Conservation (phyloP, 352 stramenopile genomes). For the Pythium brassicae region DNA sequence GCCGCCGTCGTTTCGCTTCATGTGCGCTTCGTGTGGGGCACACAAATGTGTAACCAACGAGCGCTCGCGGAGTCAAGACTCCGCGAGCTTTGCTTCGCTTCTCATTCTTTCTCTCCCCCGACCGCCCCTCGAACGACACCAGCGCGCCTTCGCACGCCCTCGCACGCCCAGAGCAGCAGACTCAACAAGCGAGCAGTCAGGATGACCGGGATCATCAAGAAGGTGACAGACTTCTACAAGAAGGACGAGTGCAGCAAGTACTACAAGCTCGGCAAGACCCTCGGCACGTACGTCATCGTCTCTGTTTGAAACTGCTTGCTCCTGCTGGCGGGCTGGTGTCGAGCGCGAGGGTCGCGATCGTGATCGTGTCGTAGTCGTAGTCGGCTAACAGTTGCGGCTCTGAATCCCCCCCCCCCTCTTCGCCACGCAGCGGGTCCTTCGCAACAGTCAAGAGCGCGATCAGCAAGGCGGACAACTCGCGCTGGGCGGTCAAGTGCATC, state of each 20-base stretch:
- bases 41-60: no score
- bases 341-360: background rate
- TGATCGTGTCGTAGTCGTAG: no score
- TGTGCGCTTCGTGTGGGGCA: no score
- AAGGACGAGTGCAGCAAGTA: slow-evolving; percentile 86
- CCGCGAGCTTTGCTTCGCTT: background rate
- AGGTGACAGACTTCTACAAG: slow-evolving; percentile 86
- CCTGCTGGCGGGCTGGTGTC: no score
- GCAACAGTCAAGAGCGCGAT: slow-evolving; percentile 82
- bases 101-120: background rate
- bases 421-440: slow-evolving; percentile 70
- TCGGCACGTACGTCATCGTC: slow-evolving; percentile 71
- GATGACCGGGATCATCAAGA: slow-evolving; percentile 83
- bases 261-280: slow-evolving; percentile 87
- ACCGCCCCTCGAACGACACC: no score
- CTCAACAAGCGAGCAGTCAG: background rate
- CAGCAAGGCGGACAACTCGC: slow-evolving; percentile 66
- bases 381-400: no score
- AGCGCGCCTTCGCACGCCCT: no score
- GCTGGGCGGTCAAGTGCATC: slow-evolving; percentile 65
- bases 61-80: no score
- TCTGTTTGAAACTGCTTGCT: slow-evolving; percentile 1
- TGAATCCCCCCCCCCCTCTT: no score
- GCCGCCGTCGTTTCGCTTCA: no score
- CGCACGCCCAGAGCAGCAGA: slow-evolving; percentile 2